Base-by-base conservation (phyloP, 257 asterid species). In the Cynanchum wilfordii region DNA sequence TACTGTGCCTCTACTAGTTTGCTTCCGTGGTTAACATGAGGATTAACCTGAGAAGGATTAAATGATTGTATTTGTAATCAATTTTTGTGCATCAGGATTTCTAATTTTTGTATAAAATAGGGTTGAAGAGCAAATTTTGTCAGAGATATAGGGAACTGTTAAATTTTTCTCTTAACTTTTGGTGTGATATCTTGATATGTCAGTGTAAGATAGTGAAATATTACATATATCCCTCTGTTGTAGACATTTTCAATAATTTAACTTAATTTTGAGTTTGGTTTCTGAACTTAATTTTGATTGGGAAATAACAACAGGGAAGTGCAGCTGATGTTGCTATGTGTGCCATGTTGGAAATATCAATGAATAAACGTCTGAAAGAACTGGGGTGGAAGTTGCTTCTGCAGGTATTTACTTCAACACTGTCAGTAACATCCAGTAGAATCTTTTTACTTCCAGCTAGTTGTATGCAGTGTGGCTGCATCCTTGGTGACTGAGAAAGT, bases 291-390 rank as follows among this genome's bases (percentile, higher is more conserved):
- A 42, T 44, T 15, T 77, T 56, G 25, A 9, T 49, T 66, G 68
- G 33, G 73, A 65, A 75, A 76, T 66, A 49, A 66, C 62, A 51
- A 78, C 90, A 93, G 97, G 98, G 98, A 79, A 94, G 98, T 82
- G 98, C 98, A 74, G 97, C 98, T 8, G 98, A 94, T 80, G 97
- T 94, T 2, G 98, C 97, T 7, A 94, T 94, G 98, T 91, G 98
- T 19, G 96, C 96, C 81, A 93, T 93, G 98, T 76, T 93, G 83
- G 91, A 93, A 77, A 91, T 91, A 83, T 83, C 96, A 27, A 85
- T 70, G 76, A 91, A 91, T 68, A 64, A 74, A 44, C 91, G 86
- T 6, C 82, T 91, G 64, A 80, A 85, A 79, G 90, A 86, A 85
- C 88, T 94, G 15, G 99, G 99, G 19, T 94, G 96, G 96, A 87